These are phyloP conservation scores for Fraxinus paxiana DNA, from an alignment of 305 asterid species.

Conservation along the genomic window DNA sequence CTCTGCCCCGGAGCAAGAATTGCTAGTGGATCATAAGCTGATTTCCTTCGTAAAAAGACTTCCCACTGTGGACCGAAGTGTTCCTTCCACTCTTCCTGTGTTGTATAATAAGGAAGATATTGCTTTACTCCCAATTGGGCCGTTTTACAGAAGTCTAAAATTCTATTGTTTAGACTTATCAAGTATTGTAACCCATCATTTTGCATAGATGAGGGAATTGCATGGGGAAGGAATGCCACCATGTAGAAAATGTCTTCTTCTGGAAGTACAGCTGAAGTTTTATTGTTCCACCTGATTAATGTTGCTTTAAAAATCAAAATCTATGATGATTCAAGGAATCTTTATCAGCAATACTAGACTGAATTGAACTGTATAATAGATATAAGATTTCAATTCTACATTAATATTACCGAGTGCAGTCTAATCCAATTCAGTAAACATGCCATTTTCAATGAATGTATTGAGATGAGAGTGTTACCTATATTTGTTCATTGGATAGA, in stretches of 20 bases:
- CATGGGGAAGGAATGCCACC: conserved; percentile 77
- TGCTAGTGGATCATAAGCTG: conserved; percentile 74
- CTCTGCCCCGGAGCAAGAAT: conserved; percentile 90
- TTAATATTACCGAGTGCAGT: neutral
- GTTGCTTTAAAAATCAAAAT: neutral
- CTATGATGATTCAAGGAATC: neutral
- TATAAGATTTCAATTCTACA: too few relatives aligned
- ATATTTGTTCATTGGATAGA: conserved; percentile 75
- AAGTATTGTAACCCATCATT: conserved; percentile 44
- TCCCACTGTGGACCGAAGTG: conserved; percentile 81
- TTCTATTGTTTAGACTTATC: conserved; percentile 46
- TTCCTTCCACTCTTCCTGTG: conserved; percentile 69
- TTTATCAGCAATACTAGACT: neutral
- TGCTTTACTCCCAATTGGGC: conserved; percentile 67
- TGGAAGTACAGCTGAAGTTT: conserved; percentile 76
- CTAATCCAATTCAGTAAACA: neutral
- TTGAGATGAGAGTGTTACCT: conserved; percentile 38
- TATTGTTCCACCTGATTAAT: conserved; percentile 67
- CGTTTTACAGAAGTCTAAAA: conserved; percentile 55
- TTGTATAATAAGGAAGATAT: conserved; percentile 62
- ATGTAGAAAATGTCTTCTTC: conserved; percentile 75
- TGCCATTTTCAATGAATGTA: neutral
- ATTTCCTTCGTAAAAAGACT: conserved; percentile 62
- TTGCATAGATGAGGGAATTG: conserved; percentile 44
- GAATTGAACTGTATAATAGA: neutral